Evolutionary conservation across 2,329 filamentous ascomycete genomes (phyloP).

Genomic region (Ceratocystis alfenasii): DNA sequence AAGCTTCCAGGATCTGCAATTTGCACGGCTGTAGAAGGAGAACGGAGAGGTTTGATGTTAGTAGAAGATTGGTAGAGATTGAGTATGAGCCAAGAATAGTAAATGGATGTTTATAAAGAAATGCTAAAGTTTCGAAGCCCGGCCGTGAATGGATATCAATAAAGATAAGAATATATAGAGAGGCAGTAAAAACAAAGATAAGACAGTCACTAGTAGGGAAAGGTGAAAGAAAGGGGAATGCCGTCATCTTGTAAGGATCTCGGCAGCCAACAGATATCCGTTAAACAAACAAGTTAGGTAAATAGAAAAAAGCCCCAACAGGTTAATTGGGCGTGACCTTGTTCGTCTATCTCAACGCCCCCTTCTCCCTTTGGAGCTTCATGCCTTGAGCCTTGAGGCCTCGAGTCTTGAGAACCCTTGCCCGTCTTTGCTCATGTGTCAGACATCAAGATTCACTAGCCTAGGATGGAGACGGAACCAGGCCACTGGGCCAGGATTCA

Average conservation of each 20-base stretch:
- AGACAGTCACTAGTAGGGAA: neutral
- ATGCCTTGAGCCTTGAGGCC: neutral
- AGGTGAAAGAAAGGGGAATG: neutral
- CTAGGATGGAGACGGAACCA: neutral
- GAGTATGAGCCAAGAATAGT: neutral
- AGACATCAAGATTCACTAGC: neutral
- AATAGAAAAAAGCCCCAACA: neutral
- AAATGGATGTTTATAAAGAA: neutral
- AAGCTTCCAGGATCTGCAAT: constrained; percentile 40
- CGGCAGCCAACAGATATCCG: neutral
- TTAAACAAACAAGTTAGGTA: neutral
- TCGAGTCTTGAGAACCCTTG: neutral
- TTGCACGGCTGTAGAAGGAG: constrained; percentile 33
- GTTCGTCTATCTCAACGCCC: neutral
- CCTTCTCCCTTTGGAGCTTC: neutral
- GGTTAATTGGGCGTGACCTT: neutral
- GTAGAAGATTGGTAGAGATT: neutral
- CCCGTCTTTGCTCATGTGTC: neutral
- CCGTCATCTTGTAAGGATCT: neutral
- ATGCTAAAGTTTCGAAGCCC: neutral
- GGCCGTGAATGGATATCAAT: neutral
- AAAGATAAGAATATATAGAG: neutral
- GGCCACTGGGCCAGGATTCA: neutral
- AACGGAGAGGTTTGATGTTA: neutral
- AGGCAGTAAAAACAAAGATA: neutral